Base-by-base conservation (phyloP, 495 filamentous ascomycete genomes). In the Oleoguttula mirabilis region DNA sequence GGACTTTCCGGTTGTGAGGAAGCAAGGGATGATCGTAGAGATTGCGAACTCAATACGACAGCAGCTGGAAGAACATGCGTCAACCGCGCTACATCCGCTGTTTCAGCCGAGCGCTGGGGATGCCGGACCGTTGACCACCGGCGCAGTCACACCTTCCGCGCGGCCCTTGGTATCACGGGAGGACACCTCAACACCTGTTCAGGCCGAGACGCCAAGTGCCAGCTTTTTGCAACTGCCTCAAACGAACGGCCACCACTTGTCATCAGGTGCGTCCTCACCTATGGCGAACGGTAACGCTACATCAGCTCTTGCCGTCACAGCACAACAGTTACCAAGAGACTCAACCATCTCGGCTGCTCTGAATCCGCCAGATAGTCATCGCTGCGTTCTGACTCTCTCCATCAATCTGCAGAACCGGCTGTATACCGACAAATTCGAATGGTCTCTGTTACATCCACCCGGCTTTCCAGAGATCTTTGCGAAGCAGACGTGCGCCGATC, bases 371-470 rank as follows among this genome's bases (percentile, higher is more conserved):
- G 88, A 95, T 60, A 84, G 84, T 3, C 93, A 94, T 58, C 75
- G 87, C 43, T 94, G 86, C 57, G 79, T 96, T 57, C 75, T 96
- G 55, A 84, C 70, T 36, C 72, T 99, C 17, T 93, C 82, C 60
- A 86, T 99, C 54, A 94, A 94, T 51, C 72, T 96, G 16, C 80
- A 83, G 37, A 93, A 93, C 47, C 78, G 82, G 42, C 76, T 96
- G 14, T 96, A 94, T 61, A 88, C 82, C 3, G 90, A 99, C 69
- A 93, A 84, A 59, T 96, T 99, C 51, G 90, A 99, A 58, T 99
- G 90, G 90, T 95, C 90, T 14, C 68, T 99, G 3, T 72, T 95
- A 7, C 86, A 95, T 56, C 86, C 87, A 3, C 79, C 83, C 0
- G 87, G 92, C 11, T 80, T 90, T 41, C 84, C 90, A 8, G 90